phyloP scores from a whole-genome alignment of 1,139 yeast species.

The Candida labiduridarum region DNA sequence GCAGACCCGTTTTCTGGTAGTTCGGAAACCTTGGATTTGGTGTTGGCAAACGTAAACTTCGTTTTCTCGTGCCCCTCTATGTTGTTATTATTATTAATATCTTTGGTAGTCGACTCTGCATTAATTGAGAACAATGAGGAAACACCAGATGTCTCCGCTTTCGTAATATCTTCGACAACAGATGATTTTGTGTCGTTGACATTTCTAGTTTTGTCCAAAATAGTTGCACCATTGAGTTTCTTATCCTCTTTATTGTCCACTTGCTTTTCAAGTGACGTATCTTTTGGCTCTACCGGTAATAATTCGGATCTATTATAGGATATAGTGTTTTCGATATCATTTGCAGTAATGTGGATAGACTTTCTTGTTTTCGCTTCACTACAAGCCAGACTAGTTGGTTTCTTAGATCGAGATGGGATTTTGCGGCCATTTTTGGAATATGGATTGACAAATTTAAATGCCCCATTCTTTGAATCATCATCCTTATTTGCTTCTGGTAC shows the following conservation, averaged over 20 bases:
- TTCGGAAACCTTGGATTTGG: neutral
- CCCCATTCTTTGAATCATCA: conserved; percentile 5
- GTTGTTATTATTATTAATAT: neutral
- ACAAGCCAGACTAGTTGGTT: conserved; percentile 5
- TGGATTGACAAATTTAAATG: conserved; percentile 16
- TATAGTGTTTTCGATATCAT: conserved; percentile 40
- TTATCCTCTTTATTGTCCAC: neutral
- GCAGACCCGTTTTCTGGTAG: conserved; percentile 9
- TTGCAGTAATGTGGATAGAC: conserved; percentile 28
- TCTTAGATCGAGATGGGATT: conserved; percentile 8
- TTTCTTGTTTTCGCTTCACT: conserved; percentile 3
- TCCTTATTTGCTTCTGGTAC: conserved; percentile 9
- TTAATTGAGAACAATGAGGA: conserved; percentile 5
- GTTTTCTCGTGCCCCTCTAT: neutral
- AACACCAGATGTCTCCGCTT: neutral
- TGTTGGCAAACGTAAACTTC: neutral
- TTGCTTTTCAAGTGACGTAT: neutral
- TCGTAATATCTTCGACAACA: neutral
- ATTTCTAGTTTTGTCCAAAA: neutral
- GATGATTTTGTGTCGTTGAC: neutral
- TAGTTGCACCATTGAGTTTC: neutral
- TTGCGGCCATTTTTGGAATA: conserved; percentile 10
- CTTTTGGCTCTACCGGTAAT: conserved; percentile 20
- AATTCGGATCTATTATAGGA: conserved; percentile 37
- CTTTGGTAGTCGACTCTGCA: neutral